Base-by-base conservation (phyloP, 1,139 yeast species). In the Dujonia santamariae region DNA sequence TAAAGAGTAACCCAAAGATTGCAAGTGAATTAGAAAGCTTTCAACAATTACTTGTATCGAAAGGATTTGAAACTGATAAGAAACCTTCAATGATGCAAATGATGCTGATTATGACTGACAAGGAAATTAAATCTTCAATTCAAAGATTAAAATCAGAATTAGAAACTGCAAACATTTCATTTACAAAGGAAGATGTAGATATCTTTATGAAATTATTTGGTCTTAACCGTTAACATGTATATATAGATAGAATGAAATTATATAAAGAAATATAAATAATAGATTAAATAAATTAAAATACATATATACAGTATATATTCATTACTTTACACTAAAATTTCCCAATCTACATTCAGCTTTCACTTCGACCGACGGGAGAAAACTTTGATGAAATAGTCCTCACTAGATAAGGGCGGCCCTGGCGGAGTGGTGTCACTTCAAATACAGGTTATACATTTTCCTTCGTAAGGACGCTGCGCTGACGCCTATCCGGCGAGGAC, bases 51-150 rank as follows among this genome's bases (percentile, higher is more conserved):
- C 54, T 67, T 37, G 50, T 51, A 19, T 46, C 44, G 3, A 67
- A 66, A 41, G 72, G 72, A 14, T 52, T 64, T 31, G 44, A 56
- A 26, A 51, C 59, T 3, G 57, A 56, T 2, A 44, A 54, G 33
- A 58, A 59, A 6, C 72, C 72, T 3, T 56, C 61, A 13, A 48
- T 67, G 50, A 44, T 61, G 37, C 58, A 63, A 39, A 52, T 67
- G 59, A 55, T 67, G 53, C 59, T 56, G 42, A 51, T 67, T 29
- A 51, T 67, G 38, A 49, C 64, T 29, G 69, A 67, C 37, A 56
- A 54, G 39, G 71, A 65, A 13, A 57, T 67, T n/a, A 56, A 63
- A 32, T 54, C 47, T 7, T 50, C 53, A 28, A 50, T 66, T 25
- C 39, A 44, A n/a, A 51, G 52, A 28, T 53, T 67, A 40, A 60